A percentile compares a stretch with the other conserved stretches of the same genome.
phyloP scores from a whole-genome alignment of 2,329 filamentous ascomycete genomes.

The Samsoniella hepiali region DNA sequence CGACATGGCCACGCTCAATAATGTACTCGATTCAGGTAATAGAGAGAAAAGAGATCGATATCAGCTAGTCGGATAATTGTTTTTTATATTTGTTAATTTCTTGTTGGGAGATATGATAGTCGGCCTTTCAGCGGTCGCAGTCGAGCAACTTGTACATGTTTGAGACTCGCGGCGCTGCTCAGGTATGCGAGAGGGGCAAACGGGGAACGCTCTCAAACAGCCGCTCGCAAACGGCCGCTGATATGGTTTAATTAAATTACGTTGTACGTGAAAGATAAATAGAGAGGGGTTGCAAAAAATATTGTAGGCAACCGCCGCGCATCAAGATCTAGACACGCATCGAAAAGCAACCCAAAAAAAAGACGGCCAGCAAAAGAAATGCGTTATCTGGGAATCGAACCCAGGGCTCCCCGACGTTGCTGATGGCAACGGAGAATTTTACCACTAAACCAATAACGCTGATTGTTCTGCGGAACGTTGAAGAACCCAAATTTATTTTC shows the following conservation, averaged over 20 bases:
- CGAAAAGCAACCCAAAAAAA: neutral
- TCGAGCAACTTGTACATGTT: neutral
- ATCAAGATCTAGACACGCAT: too few species aligned
- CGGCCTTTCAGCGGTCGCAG: neutral
- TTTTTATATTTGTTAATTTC: too few species aligned
- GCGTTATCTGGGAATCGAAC: conserved; percentile 19
- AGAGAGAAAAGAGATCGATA: neutral
- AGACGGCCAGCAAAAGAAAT: neutral
- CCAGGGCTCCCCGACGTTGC: conserved; percentile 19
- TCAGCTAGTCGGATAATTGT: neutral
- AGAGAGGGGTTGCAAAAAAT: too few species aligned
- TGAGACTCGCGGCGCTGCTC: neutral
- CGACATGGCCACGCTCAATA: too few species aligned
- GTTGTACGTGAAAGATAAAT: too few species aligned
- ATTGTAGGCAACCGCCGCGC: too few species aligned
- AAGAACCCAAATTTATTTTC: neutral
- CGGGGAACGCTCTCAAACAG: neutral
- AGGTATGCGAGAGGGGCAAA: conserved; percentile 1
- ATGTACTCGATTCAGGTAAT: neutral
- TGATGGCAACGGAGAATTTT: conserved; percentile 20
- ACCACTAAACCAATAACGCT: conserved; percentile 19
- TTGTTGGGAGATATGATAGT: neutral
- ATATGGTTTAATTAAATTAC: too few species aligned
- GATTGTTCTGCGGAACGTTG: conserved; percentile 1
- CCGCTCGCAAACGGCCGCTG: too few species aligned